Conservation (phyloP, 805 yeast genomes). For the Suhomyces pyralidae region DNA sequence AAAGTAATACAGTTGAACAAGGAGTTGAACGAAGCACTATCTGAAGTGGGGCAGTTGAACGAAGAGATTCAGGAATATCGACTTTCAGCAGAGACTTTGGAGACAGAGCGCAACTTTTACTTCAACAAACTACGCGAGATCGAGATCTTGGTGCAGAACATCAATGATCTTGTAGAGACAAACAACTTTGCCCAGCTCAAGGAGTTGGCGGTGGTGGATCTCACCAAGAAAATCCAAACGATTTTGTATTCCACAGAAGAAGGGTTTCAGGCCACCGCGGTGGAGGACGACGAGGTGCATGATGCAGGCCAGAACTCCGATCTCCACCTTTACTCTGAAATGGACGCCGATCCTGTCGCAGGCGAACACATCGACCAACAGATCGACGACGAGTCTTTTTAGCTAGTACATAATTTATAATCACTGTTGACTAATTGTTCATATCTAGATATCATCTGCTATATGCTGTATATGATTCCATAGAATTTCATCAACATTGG, state of each 20-base stretch:
- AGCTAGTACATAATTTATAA: neutral
- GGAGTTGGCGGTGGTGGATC: constrained; percentile 23
- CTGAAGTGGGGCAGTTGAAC: constrained; percentile 37
- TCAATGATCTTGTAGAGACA: constrained; percentile 20
- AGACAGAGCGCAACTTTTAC: constrained; percentile 85
- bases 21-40: constrained; percentile 47
- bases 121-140: constrained; percentile 86
- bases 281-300: constrained; percentile 14
- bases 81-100: constrained; percentile 61
- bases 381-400: constrained; percentile 21
- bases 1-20: constrained; percentile 17
- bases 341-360: neutral
- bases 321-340: neutral
- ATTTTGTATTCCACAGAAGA: constrained; percentile 80
- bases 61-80: constrained; percentile 57
- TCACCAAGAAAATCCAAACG: constrained; percentile 59
- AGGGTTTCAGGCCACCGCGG: constrained; percentile 66
- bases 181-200: constrained; percentile 42
- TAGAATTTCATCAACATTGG: no score
- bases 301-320: neutral
- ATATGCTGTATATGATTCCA: no score
- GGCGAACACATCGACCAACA: constrained; percentile 2
- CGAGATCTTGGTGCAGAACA: constrained; percentile 71
- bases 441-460: no score
- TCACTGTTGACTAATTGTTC: no score